A percentile compares a stretch with the other conserved stretches of the same genome.
Conservation (phyloP, 352 stramenopile genomes). For the Phytophthora sp. region DNA sequence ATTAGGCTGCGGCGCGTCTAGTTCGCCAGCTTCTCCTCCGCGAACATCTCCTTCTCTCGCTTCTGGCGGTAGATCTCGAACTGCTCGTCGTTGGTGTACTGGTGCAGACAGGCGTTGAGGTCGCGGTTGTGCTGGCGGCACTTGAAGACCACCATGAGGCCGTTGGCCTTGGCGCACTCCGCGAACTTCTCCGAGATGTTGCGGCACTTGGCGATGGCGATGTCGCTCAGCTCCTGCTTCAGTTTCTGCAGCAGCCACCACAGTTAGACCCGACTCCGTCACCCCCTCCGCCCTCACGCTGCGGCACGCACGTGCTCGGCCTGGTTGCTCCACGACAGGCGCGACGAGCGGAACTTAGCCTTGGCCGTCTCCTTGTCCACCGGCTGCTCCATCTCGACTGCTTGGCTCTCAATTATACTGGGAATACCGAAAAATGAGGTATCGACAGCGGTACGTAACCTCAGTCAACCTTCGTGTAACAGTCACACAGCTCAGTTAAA, state of each 20-base stretch:
- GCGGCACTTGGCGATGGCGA: conserved; percentile 81
- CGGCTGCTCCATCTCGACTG: conserved; percentile 44
- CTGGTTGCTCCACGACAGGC: conserved; percentile 86
- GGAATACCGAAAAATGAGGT: too few relatives aligned
- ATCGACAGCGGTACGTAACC: too few relatives aligned
- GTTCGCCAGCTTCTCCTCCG: conserved; percentile 15
- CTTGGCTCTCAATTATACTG: not conserved
- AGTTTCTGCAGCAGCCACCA: conserved; percentile 56
- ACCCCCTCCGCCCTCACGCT: too few relatives aligned
- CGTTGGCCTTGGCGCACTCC: conserved; percentile 68
- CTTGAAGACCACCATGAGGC: conserved; percentile 74
- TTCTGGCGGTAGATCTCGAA: conserved; percentile 74
- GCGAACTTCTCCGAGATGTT: conserved; percentile 63
- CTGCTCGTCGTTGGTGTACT: conserved; percentile 80
- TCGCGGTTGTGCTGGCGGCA: conserved; percentile 76
- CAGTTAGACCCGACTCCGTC: too few relatives aligned
- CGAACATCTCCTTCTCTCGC: conserved; percentile 58
- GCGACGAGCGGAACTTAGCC: conserved; percentile 73
- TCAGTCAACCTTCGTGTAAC: too few relatives aligned
- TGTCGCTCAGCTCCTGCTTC: conserved; percentile 82
- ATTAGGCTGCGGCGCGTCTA: too few relatives aligned
- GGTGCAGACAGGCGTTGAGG: conserved; percentile 83
- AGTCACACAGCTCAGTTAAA: too few relatives aligned
- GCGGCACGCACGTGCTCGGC: conserved; percentile 69
- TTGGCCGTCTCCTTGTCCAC: conserved; percentile 81